Evolutionary conservation across 2,329 filamentous ascomycete species (phyloP), one percentile per base, ranked within the genome.

Genomic region (Epichloe hybrida): DNA sequence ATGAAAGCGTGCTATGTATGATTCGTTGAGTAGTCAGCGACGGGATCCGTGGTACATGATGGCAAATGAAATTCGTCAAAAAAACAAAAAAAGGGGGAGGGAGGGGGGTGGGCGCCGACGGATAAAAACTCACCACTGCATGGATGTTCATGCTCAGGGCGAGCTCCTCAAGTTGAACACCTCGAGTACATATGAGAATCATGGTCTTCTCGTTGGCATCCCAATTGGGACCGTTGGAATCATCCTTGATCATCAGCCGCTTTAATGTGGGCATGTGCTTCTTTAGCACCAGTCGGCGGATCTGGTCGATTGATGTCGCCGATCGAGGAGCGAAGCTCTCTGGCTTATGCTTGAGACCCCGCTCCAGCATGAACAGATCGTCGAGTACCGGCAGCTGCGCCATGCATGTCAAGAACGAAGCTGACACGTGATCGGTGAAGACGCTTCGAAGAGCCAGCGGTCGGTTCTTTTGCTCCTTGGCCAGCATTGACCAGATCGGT

Each of bases 401-500:
- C 13, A 80, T 69, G 52, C 75, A 75, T 1, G 69, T 69, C 48
- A 84, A 60, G 51, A 84, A 81, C 0, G 68, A 62, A 1, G 63
- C 56, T 0, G 77, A 76, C 20, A 83, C 80, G 54, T 83, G 76
- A 58, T 85, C 81, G 0, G 80, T 83, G 56, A 77, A 79, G 50
- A 85, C 76, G 54, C 74, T 77, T 46, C 72, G 69, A 41, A 85
- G 62, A 0, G 73, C 69, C 40, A 84, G 64, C 0, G 75, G 72
- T 8, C 68, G 63, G 1, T 67, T 57, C 48, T 70, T 70, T 59
- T 82, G 79, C 56, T 80, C 71, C 55, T 73, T 76, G 17, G 70
- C 64, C 41, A 84, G 63, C 50, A 76, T 63, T 2, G 69, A 66
- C 81, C 81, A 85, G 54, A 84, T 75, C 0, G 73, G 67, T 31